Evolutionary conservation across 1,284 basidiomycete genomes (phyloP).

Genomic region (Heterobasidion occidentale): DNA sequence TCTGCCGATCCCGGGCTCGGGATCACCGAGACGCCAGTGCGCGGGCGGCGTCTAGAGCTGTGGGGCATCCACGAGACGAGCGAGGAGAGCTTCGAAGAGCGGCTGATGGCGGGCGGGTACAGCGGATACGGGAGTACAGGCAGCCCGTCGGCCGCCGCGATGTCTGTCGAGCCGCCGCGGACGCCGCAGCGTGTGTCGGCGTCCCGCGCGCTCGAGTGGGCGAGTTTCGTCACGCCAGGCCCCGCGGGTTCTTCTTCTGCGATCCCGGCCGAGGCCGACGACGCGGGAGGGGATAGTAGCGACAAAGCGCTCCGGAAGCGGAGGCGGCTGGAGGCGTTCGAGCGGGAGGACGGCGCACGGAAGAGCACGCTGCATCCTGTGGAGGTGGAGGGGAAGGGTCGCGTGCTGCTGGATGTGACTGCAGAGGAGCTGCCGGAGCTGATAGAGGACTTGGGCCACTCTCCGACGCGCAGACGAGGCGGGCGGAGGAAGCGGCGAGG

Average conservation of each 20-base stretch:
- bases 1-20: conserved; percentile 35
- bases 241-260: conserved; percentile 12
- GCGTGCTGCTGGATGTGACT: conserved; percentile 50
- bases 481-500: conserved; percentile 25
- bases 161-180: conserved; percentile 11
- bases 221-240: conserved; percentile 31
- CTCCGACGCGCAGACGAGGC: conserved; percentile 25
- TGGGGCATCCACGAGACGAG: conserved; percentile 63
- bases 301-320: conserved; percentile 60
- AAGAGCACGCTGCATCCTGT: conserved; percentile 42
- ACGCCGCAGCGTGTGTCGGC: conserved; percentile 22
- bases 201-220: conserved; percentile 26
- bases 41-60: conserved; percentile 60
- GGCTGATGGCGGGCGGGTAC: conserved; percentile 70
- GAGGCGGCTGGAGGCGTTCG: conserved; percentile 56
- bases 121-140: conserved; percentile 45
- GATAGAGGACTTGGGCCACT: conserved; percentile 14
- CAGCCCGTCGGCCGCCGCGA: background rate
- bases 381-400: conserved; percentile 56
- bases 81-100: conserved; percentile 76
- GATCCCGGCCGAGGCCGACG: background rate
- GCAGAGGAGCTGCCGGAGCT: conserved; percentile 20
- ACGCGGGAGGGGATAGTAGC: conserved; percentile 16
- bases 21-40: conserved; percentile 57
- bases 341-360: conserved; percentile 8